Conservation (phyloP, 1,139 yeast genomes). For the Protomyces gravidus region DNA sequence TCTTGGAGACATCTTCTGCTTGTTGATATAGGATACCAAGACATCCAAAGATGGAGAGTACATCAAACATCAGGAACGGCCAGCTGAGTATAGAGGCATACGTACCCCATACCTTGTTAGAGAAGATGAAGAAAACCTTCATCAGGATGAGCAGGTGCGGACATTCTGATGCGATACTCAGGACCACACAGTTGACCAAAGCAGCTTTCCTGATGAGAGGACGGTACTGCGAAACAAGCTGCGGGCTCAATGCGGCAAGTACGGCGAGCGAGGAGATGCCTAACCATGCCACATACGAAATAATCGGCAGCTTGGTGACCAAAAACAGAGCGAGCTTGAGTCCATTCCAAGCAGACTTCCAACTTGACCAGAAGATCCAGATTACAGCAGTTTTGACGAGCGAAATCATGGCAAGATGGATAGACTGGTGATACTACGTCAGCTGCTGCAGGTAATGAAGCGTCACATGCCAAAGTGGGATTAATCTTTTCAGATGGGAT, state of each 20-base stretch:
- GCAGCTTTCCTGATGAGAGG: not conserved
- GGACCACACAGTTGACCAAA: not conserved
- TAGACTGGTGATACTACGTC: too few species aligned
- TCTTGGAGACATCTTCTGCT: conserved; percentile 2
- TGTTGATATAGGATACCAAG: conserved; percentile 2
- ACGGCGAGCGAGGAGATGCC: conserved; percentile 4
- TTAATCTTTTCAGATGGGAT: too few species aligned
- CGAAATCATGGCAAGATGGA: not conserved
- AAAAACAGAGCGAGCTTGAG: not conserved
- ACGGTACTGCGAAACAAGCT: not conserved
- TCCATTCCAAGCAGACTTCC: not conserved
- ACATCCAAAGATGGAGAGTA: conserved; percentile 3
- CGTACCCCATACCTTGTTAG: conserved; percentile 2
- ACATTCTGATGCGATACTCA: conserved; percentile 3
- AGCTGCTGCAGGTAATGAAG: too few species aligned
- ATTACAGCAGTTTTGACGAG: not conserved
- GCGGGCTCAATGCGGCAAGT: conserved; percentile 3
- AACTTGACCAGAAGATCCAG: not conserved
- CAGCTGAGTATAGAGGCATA: conserved; percentile 3
- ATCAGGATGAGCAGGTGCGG: conserved; percentile 15
- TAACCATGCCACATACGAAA: conserved; percentile 6
- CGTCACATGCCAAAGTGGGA: too few species aligned
- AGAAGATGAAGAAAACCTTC: conserved; percentile 2
- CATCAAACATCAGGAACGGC: conserved; percentile 12
- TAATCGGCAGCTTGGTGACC: not conserved